Conservation (phyloP, 1,284 basidiomycete species). For the Ustilago nuda region DNA sequence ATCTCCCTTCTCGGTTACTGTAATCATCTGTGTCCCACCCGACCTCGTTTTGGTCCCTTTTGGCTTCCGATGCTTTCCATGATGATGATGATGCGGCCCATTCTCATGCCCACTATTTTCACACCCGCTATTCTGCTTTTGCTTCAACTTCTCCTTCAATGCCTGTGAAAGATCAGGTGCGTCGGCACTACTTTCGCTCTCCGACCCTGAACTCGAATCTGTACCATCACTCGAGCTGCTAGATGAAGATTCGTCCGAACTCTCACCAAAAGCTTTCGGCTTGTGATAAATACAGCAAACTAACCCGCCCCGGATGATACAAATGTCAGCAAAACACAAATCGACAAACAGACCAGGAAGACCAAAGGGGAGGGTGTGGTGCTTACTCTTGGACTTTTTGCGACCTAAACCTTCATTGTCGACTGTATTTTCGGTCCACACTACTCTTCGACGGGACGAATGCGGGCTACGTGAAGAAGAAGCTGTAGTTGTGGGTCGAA, state of each 20-base stretch:
- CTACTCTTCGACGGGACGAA: conserved; percentile 37
- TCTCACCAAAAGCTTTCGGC: conserved; percentile 64
- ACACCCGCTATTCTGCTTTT: background rate
- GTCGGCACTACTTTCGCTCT: conserved; percentile 10
- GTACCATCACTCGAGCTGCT: background rate
- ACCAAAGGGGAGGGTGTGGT: background rate
- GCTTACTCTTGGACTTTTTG: conserved; percentile 66
- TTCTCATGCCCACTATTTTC: too few species aligned
- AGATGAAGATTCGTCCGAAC: conserved; percentile 42
- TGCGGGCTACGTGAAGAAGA: background rate
- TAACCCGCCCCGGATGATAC: conserved; percentile 1
- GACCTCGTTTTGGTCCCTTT: conserved; percentile 8
- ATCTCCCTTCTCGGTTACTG: conserved; percentile 1
- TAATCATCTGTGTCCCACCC: conserved; percentile 22
- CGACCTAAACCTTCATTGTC: conserved; percentile 64
- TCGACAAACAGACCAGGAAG: too few species aligned
- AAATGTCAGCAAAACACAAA: too few species aligned
- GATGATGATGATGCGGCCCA: background rate
- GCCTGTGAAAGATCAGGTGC: conserved; percentile 10
- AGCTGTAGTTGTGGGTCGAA: conserved; percentile 10
- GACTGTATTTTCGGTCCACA: conserved; percentile 62
- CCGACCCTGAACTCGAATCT: conserved; percentile 2
- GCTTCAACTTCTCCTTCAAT: conserved; percentile 16
- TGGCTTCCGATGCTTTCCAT: background rate
- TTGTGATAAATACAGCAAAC: conserved; percentile 69